Evolutionary conservation across 2,329 filamentous ascomycete species (phyloP).

Genomic region (Ophiostoma sp.): DNA sequence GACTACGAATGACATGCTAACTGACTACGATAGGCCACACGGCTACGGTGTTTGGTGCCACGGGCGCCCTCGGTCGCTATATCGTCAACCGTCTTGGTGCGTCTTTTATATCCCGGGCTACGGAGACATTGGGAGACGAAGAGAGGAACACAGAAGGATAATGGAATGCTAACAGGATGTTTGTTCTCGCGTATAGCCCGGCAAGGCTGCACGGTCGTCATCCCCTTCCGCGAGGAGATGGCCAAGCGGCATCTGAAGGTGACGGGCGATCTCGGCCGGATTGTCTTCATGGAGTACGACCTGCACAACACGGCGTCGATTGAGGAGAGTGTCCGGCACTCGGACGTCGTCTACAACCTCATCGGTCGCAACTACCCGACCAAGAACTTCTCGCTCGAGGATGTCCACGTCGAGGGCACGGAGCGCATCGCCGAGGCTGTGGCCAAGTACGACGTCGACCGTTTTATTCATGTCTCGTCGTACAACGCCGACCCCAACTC

Average conservation of each 20-base stretch:
- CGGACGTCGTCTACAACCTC: slow-evolving; percentile 96
- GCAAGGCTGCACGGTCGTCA: slow-evolving; percentile 88
- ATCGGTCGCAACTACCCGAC: slow-evolving; percentile 93
- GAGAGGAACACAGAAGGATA: not conserved
- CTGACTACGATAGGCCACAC: slow-evolving; percentile 69
- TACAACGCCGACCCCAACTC: slow-evolving; percentile 85
- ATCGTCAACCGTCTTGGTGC: slow-evolving; percentile 90
- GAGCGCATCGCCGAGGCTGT: slow-evolving; percentile 91
- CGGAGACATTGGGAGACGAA: not conserved
- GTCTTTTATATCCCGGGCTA: slow-evolving; percentile 28
- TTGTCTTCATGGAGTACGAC: slow-evolving; percentile 93
- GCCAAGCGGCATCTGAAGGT: slow-evolving; percentile 95
- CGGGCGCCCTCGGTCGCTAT: slow-evolving; percentile 91
- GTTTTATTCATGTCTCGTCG: slow-evolving; percentile 94
- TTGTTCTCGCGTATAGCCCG: slow-evolving; percentile 59
- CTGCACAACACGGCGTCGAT: slow-evolving; percentile 92
- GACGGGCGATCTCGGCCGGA: slow-evolving; percentile 86
- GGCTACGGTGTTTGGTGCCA: slow-evolving; percentile 96
- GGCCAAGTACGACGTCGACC: slow-evolving; percentile 96
- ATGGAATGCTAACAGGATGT: not conserved
- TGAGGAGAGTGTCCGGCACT: slow-evolving; percentile 94
- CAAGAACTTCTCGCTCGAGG: slow-evolving; percentile 93
- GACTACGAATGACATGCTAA: not conserved
- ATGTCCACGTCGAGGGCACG: slow-evolving; percentile 89
- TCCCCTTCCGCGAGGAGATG: slow-evolving; percentile 97